Evolutionary conservation across 1,284 basidiomycete genomes (phyloP).

Genomic region (Sporisorium reilianum): DNA sequence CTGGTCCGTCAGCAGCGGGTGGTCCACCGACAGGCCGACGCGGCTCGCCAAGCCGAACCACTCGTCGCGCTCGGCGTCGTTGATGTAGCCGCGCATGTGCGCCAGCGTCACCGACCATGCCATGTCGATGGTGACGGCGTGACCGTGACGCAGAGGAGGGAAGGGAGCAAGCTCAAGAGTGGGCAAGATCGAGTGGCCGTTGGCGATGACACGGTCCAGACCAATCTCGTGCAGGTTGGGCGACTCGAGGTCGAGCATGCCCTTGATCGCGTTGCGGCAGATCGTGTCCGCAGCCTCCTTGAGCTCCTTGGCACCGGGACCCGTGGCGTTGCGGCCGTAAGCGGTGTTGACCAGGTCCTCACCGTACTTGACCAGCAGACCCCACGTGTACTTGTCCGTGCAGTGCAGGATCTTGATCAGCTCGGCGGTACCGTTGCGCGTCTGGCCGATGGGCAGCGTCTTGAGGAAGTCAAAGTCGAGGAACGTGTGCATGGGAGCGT

Average conservation of each 20-base stretch:
- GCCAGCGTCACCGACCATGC: slow-evolving; percentile 71
- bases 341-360: slow-evolving; percentile 71
- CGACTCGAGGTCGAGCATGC: slow-evolving; percentile 72
- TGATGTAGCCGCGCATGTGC: slow-evolving; percentile 70
- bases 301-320: slow-evolving; percentile 68
- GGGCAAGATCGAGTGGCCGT: slow-evolving; percentile 72
- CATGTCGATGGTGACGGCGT: slow-evolving; percentile 72
- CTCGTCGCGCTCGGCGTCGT: slow-evolving; percentile 71
- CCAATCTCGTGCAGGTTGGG: slow-evolving; percentile 72
- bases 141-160: slow-evolving; percentile 68
- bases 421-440: slow-evolving; percentile 72
- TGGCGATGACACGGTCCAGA: slow-evolving; percentile 72
- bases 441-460: slow-evolving; percentile 71
- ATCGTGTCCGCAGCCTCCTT: slow-evolving; percentile 68
- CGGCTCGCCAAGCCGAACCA: slow-evolving; percentile 70
- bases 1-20: slow-evolving; percentile 70
- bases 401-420: slow-evolving; percentile 72
- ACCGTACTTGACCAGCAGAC: slow-evolving; percentile 71
- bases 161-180: slow-evolving; percentile 70
- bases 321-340: slow-evolving; percentile 70
- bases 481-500: slow-evolving; percentile 72
- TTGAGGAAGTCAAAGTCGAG: slow-evolving; percentile 72
- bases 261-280: slow-evolving; percentile 71
- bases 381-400: slow-evolving; percentile 71
- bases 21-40: slow-evolving; percentile 71